Conservation (phyloP, 345 rosid genomes). For the Corymbia maculata region DNA sequence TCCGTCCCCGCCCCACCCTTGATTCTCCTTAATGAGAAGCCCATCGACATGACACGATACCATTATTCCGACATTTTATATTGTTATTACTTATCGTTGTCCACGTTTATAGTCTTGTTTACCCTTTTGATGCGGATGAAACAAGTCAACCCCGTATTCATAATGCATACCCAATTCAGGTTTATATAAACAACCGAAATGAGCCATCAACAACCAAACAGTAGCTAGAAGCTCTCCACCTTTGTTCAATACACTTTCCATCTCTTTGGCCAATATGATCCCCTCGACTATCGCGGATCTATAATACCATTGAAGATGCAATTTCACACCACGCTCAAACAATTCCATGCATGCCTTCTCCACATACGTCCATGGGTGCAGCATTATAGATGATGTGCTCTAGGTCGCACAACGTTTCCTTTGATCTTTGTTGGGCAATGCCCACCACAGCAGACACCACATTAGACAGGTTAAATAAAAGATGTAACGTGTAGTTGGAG, state of each 20-base stretch:
- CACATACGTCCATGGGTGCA: not conserved
- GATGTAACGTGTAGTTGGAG: fast-evolving
- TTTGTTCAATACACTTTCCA: not conserved
- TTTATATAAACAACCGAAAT: not conserved
- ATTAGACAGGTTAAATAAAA: no score
- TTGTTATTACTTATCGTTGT: not conserved
- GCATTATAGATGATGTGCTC: not conserved
- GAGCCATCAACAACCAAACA: not conserved
- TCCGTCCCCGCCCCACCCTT: not conserved
- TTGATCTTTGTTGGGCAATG: not conserved
- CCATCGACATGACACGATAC: not conserved
- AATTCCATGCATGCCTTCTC: not conserved
- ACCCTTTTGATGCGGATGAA: not conserved
- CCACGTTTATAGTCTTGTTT: not conserved
- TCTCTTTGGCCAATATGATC: not conserved
- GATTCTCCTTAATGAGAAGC: not conserved
- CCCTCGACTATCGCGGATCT: fast-evolving
- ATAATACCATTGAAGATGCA: not conserved
- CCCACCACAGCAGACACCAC: fast-evolving
- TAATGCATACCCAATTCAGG: not conserved
- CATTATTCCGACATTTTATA: not conserved
- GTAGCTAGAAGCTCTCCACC: not conserved
- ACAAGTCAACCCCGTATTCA: not conserved
- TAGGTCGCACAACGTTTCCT: fast-evolving
- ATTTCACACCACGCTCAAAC: not conserved